Base-by-base conservation (phyloP, 2,329 filamentous ascomycete genomes). In the Diplodia mutila region DNA sequence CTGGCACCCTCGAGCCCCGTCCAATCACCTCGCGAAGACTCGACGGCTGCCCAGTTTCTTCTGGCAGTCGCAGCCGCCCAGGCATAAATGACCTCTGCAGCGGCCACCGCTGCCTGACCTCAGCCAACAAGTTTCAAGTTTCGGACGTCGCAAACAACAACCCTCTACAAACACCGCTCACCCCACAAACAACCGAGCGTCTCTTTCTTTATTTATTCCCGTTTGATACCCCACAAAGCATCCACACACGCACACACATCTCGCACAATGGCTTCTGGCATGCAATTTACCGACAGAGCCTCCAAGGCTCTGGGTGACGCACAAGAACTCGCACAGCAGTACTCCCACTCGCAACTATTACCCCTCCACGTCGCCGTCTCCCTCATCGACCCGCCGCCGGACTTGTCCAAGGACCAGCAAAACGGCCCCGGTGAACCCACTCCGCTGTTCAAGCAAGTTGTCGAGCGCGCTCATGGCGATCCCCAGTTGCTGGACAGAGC, bases 281-380 rank as follows among this genome's bases (percentile, higher is more conserved):
- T 94, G 89, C 90, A 96, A 78, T 97, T 97, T 79, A 99, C 95
- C 72, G 94, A 98, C 81, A 86, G 91, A 81, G 95, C 92, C 72
- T 91, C 94, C 78, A 92, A 94, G 83, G 91, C 94, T 75, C 86
- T 99, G 77, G 88, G 91, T 75, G 93, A 97, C 79, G 92, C 94
- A 79, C 94, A 95, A 85, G 85, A 87, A 69, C 86, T 98, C 74
- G 93, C 94, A 72, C 89, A 93, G 80, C 90, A 95, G 82, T 97
- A 98, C 78, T 88, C 89, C 48, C 95, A 99, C 82, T 90, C 93
- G 49, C 94, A 99, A 80, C 88, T 98, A 69, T 86, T 94, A 66
- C 95, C 95, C 18, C 81, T 98, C 69, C 95, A 99, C 79, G 87
- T 99, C 65, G 94, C 94, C 53, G 91, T 94, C 66, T 89, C 91